These are phyloP conservation scores for Tetrapisispora fleetii DNA, from an alignment of 805 yeast genomes.

Conservation along the genomic window DNA sequence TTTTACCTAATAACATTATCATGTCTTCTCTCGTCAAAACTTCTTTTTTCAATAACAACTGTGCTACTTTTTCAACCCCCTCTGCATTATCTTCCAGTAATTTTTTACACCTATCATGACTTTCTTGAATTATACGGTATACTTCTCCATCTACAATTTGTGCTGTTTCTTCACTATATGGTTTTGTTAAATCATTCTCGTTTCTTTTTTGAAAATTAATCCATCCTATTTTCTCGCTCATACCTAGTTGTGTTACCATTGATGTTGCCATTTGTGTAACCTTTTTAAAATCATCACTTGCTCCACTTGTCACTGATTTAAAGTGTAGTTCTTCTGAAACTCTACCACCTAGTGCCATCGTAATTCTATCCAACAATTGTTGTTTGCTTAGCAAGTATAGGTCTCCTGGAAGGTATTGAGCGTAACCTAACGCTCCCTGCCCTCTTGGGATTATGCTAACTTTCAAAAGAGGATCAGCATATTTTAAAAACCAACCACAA, in stretches of 20 bases:
- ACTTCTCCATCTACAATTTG: slow-evolving; percentile 74
- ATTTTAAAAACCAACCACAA: slow-evolving; percentile 84
- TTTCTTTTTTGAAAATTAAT: slow-evolving; percentile 36
- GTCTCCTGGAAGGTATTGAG: slow-evolving; percentile 88
- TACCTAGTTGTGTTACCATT: slow-evolving; percentile 83
- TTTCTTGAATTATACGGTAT: slow-evolving; percentile 63
- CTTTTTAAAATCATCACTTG: slow-evolving; percentile 85
- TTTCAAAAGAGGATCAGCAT: slow-evolving; percentile 83
- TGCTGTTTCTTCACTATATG: slow-evolving; percentile 83
- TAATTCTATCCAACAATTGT: slow-evolving; percentile 75
- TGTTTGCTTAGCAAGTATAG: slow-evolving; percentile 66
- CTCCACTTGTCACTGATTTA: slow-evolving; percentile 82
- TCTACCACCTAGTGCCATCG: slow-evolving; percentile 91
- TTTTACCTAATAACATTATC: slow-evolving; percentile 77
- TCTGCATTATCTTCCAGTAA: slow-evolving; percentile 56
- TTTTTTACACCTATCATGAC: slow-evolving; percentile 58
- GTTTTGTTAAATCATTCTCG: slow-evolving; percentile 61
- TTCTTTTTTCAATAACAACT: slow-evolving; percentile 76
- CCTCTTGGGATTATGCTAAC: slow-evolving; percentile 95
- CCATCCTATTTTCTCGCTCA: slow-evolving; percentile 72
- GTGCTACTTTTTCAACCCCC: slow-evolving; percentile 79
- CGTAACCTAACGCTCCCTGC: slow-evolving; percentile 91
- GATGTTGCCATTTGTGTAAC: slow-evolving; percentile 81
- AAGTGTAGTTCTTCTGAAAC: slow-evolving; percentile 87
- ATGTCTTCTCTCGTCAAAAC: slow-evolving; percentile 91